phyloP scores from a whole-genome alignment of 805 yeast species.

The Zygoascus tannicola region DNA sequence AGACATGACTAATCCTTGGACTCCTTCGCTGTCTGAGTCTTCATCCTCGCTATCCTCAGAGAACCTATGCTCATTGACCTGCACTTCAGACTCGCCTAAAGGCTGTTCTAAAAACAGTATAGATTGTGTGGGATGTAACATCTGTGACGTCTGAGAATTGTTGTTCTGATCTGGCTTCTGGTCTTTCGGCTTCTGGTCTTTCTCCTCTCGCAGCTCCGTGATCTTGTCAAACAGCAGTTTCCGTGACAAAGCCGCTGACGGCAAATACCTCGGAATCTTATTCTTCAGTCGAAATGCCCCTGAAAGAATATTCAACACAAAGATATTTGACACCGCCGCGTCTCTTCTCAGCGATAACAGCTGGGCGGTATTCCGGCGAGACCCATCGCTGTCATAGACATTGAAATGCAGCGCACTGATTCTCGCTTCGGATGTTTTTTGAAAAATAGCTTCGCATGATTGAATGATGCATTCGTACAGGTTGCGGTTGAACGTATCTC shows the following conservation, averaged over 20 bases:
- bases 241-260: constrained; percentile 36
- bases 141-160: constrained; percentile 11
- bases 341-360: constrained; percentile 39
- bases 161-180: constrained; percentile 2
- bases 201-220: not conserved
- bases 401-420: constrained; percentile 40
- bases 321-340: constrained; percentile 38
- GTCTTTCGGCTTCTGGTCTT: constrained; percentile 1
- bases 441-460: constrained; percentile 34
- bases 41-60: not conserved
- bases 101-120: no score
- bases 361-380: constrained; percentile 31
- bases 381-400: constrained; percentile 36
- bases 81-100: no score
- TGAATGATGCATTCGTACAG: constrained; percentile 30
- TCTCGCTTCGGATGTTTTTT: constrained; percentile 40
- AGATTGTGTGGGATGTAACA: not conserved
- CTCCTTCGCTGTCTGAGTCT: constrained; percentile 4
- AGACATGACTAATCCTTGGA: constrained; percentile 11
- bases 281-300: constrained; percentile 34
- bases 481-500: constrained; percentile 28
- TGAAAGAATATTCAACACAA: constrained; percentile 35
- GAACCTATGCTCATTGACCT: no score
- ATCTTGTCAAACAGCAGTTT: constrained; percentile 36
- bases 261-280: constrained; percentile 36